Conservation (phyloP, 1,284 basidiomycete genomes). For the Naganishia cerealis region DNA sequence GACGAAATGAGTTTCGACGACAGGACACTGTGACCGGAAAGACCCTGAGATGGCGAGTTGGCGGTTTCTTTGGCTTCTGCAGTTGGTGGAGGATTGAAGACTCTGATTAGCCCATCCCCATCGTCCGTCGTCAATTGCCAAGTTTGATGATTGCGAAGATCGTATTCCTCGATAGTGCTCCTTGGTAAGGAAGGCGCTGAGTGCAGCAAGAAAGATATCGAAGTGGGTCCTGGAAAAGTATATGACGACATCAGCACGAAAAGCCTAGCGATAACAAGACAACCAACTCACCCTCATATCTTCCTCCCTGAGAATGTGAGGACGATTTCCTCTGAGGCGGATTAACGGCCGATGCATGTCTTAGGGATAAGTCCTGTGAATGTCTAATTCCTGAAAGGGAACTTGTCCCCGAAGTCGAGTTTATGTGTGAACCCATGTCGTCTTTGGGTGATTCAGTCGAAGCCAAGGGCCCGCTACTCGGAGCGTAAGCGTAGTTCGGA, state of each 20-base stretch:
- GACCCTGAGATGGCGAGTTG: slow-evolving; percentile 36
- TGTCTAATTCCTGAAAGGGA: not conserved
- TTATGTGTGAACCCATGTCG: not conserved
- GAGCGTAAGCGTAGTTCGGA: not conserved
- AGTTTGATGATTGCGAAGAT: slow-evolving; percentile 75
- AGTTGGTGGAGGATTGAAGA: slow-evolving; percentile 62
- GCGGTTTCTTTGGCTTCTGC: slow-evolving; percentile 36
- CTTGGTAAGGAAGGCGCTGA: slow-evolving; percentile 80
- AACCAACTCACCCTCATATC: slow-evolving; percentile 40
- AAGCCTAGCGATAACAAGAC: not conserved
- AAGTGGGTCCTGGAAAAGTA: slow-evolving; percentile 70
- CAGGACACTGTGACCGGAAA: slow-evolving; percentile 47
- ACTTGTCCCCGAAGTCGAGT: slow-evolving; percentile 8
- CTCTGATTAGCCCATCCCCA: slow-evolving; percentile 83
- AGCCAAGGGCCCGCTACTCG: not conserved
- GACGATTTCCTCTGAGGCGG: slow-evolving; percentile 21
- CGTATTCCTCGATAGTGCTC: slow-evolving; percentile 79
- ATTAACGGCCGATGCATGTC: not conserved
- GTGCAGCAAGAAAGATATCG: slow-evolving; percentile 80
- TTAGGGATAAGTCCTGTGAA: slow-evolving; percentile 7
- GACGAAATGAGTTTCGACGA: slow-evolving; percentile 71
- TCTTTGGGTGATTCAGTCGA: slow-evolving; percentile 16
- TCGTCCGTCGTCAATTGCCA: slow-evolving; percentile 74
- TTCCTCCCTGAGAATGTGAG: slow-evolving; percentile 35
- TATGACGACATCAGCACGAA: not conserved